Percentiles rank a stretch among this genome's conserved stretches.
These are phyloP conservation scores for Tricholoma hemisulphureum DNA, from an alignment of 768 basidiomycete genomes.

Conservation along the genomic window DNA sequence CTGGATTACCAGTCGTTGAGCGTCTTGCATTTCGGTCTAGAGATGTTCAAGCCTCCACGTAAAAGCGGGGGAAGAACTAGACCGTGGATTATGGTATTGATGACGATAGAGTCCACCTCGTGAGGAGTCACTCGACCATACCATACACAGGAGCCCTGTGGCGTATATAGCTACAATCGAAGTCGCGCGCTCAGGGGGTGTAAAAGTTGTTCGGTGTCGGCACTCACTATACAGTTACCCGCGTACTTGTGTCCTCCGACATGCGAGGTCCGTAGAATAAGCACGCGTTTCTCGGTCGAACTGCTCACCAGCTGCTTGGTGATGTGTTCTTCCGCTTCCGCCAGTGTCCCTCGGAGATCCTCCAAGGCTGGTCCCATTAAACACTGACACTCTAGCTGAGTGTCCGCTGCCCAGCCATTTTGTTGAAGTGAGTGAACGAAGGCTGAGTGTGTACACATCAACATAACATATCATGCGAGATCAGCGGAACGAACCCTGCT, in stretches of 20 bases:
- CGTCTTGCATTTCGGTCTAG: conserved; percentile 61
- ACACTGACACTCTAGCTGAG: conserved; percentile 62
- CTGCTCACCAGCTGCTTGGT: conserved; percentile 52
- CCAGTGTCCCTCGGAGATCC: conserved; percentile 48
- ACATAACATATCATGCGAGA: background rate
- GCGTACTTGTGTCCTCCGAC: conserved; percentile 92
- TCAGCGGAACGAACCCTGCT: conserved; percentile 51
- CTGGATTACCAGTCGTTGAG: conserved; percentile 67
- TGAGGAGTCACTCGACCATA: conserved; percentile 93
- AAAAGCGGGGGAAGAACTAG: conserved; percentile 82
- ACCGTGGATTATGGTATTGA: conserved; percentile 84
- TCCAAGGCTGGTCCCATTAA: conserved; percentile 58
- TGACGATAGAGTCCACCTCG: conserved; percentile 82
- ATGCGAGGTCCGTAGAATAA: conserved; percentile 87
- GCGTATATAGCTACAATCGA: conserved; percentile 71
- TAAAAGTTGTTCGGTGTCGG: background rate
- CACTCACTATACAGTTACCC: conserved; percentile 84
- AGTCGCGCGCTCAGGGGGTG: background rate
- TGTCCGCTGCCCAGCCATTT: conserved; percentile 75
- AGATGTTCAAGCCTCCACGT: conserved; percentile 82
- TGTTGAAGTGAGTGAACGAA: conserved; percentile 61
- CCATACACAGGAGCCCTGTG: conserved; percentile 84
- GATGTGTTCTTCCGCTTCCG: conserved; percentile 57
- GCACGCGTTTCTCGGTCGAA: conserved; percentile 60
- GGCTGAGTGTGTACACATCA: conserved; percentile 37